Evolutionary conservation across 2,329 filamentous ascomycete genomes (phyloP).

Genomic region (Thermoascus crustaceus): DNA sequence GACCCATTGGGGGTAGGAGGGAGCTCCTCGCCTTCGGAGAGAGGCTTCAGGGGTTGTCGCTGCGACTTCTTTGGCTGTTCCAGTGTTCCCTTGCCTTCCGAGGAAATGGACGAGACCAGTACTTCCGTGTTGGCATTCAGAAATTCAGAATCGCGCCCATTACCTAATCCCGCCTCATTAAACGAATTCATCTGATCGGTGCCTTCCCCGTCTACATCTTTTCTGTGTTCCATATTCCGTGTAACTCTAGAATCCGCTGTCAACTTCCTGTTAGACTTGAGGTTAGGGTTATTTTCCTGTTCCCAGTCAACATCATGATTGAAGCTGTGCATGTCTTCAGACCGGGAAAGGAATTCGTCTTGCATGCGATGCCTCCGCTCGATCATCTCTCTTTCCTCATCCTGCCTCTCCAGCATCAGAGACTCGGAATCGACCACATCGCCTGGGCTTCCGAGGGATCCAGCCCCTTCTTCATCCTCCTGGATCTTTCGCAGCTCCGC

Average conservation of each 20-base stretch:
- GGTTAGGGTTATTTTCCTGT: constrained; percentile 49
- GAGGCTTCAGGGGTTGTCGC: too few species aligned
- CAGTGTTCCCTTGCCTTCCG: constrained; percentile 57
- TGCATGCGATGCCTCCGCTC: constrained; percentile 39
- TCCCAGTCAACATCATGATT: constrained; percentile 66
- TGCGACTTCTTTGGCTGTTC: constrained; percentile 43
- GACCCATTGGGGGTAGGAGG: constrained; percentile 13
- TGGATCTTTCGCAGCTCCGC: constrained; percentile 55
- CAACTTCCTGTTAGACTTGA: constrained; percentile 46
- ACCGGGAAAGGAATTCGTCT: constrained; percentile 49
- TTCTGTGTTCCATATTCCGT: constrained; percentile 54
- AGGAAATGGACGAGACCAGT: constrained; percentile 54
- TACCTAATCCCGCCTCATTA: constrained; percentile 51
- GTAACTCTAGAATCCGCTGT: constrained; percentile 53
- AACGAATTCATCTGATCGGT: constrained; percentile 65
- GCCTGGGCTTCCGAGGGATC: constrained; percentile 13
- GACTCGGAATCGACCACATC: constrained; percentile 22
- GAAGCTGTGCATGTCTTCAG: constrained; percentile 57
- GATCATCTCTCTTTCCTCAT: constrained; percentile 35
- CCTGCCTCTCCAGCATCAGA: constrained; percentile 28
- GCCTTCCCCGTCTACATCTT: constrained; percentile 73
- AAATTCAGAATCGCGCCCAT: constrained; percentile 63
- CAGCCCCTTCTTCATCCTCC: constrained; percentile 36
- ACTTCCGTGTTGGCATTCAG: constrained; percentile 60
- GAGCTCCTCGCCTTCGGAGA: constrained; percentile 10